Base-by-base conservation (phyloP, 805 yeast species). In the Metschnikowia cubensis region DNA sequence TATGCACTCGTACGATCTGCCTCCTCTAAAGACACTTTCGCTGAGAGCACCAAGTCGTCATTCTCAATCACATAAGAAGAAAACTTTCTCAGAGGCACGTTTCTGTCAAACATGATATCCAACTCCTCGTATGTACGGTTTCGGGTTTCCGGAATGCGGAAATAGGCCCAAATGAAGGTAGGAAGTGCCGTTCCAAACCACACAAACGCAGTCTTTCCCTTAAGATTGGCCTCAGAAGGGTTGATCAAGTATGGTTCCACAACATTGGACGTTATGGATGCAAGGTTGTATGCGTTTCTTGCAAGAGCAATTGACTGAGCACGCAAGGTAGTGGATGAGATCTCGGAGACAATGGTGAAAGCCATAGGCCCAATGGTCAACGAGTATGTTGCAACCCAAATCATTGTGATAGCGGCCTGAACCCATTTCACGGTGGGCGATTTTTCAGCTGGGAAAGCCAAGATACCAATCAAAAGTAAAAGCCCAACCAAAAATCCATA, bases 131-230 rank as follows among this genome's bases (percentile, higher is more conserved):
- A 51, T 3, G 54, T 51, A 33, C 52, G 42, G 29, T 37, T 42
- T 22, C 48, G 42, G 34, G 50, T 49, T 22, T 51, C 52, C 3
- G 54, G 52, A 31, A 51, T 33, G 11, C 54, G 48, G 45, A 70
- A 45, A 49, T 55, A 69, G 4, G 63, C 57, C 73, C 73, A 69
- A 40, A 70, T 68, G 18, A 48, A 37, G 42, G 51, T 32, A 50
- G 54, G 35, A 52, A 58, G 35, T 31, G 50, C 32, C 50, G 69
- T 45, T 51, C 51, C 60, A 39, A 49, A 47, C 49, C 50, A 49
- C 18, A 32, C 47, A 34, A 38, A 58, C 32, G 45, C 56, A 3
- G 54, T 51, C 47, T 51, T 51, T 32, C 38, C 54, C 40, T 36
- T 59, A 47, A 48, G 51, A 31, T 44, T 50, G 38, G 45, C 59